Conservation (phyloP, 495 filamentous ascomycete genomes). For the Neurospora sp. region DNA sequence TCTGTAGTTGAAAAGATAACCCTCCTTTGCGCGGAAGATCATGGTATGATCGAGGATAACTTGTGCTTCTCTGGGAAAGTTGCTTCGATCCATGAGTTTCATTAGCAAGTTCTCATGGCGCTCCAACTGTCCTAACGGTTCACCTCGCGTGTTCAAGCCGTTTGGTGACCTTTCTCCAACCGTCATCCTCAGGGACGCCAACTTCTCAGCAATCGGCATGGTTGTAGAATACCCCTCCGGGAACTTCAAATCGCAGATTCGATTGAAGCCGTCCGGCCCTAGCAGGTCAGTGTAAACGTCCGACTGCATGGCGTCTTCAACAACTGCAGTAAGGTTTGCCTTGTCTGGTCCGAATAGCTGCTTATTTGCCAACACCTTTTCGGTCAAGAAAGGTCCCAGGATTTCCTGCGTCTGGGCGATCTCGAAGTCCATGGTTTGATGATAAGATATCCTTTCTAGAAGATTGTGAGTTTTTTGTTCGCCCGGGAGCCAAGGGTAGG, state of each 20-base stretch:
- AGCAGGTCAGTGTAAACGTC: not conserved
- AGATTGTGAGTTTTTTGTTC: not conserved
- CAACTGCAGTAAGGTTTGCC: constrained; percentile 17
- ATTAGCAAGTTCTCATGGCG: constrained; percentile 36
- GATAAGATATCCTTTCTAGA: constrained; percentile 33
- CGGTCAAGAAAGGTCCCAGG: constrained; percentile 34
- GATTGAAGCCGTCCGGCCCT: not conserved
- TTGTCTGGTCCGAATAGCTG: constrained; percentile 36
- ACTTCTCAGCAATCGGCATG: constrained; percentile 24
- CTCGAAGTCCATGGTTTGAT: constrained; percentile 37
- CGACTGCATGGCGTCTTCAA: constrained; percentile 23
- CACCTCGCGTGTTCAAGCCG: not conserved
- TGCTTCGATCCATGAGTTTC: constrained; percentile 32
- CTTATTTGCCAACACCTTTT: constrained; percentile 29
- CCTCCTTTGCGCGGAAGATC: constrained; percentile 49
- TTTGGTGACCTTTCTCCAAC: constrained; percentile 9
- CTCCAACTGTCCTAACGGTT: constrained; percentile 28
- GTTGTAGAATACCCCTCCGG: constrained; percentile 14
- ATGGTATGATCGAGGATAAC: constrained; percentile 32
- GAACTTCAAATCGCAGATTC: constrained; percentile 5
- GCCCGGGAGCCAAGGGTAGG: constrained; percentile 7
- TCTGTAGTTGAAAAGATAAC: constrained; percentile 67
- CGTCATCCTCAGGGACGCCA: constrained; percentile 25
- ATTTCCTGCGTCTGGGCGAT: constrained; percentile 29
- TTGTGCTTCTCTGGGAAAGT: constrained; percentile 28